Conservation (phyloP, 2,329 filamentous ascomycete genomes). For the Curvularia spicifera region DNA sequence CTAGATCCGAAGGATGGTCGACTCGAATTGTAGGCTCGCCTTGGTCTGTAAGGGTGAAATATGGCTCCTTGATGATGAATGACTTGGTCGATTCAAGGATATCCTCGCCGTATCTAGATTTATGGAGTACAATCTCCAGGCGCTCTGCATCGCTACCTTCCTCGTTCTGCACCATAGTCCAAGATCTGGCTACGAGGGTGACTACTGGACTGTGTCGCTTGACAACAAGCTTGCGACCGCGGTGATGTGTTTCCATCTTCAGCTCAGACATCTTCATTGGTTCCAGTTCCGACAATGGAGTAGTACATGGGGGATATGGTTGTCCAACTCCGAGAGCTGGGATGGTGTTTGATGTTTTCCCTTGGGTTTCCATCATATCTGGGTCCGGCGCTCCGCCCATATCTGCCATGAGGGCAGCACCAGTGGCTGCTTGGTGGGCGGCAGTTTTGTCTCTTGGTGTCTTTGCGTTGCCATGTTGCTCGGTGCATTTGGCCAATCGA, state of each 20-base stretch:
- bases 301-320: constrained; percentile 34
- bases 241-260: constrained; percentile 51
- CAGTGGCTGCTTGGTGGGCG: constrained; percentile 36
- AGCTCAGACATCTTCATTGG: constrained; percentile 46
- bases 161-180: constrained; percentile 41
- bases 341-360: constrained; percentile 26
- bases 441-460: constrained; percentile 30
- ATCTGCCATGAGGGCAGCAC: constrained; percentile 40
- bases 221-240: constrained; percentile 46
- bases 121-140: constrained; percentile 36
- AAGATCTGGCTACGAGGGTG: constrained; percentile 40
- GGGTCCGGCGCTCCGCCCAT: constrained; percentile 38
- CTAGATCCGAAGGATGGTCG: constrained; percentile 61
- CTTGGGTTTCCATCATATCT: constrained; percentile 26
- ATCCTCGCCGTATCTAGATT: constrained; percentile 38
- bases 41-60: constrained; percentile 54
- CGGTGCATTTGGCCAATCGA: constrained; percentile 25
- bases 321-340: constrained; percentile 33
- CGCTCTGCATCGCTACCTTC: constrained; percentile 50
- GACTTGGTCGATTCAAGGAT: constrained; percentile 46
- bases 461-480: constrained; percentile 24
- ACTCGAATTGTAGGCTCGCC: constrained; percentile 57
- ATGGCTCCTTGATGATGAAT: constrained; percentile 62
- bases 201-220: constrained; percentile 41
- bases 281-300: constrained; percentile 22